Evolutionary conservation across 495 filamentous ascomycete genomes (phyloP).

Genomic region (Daldinia bambusicola): DNA sequence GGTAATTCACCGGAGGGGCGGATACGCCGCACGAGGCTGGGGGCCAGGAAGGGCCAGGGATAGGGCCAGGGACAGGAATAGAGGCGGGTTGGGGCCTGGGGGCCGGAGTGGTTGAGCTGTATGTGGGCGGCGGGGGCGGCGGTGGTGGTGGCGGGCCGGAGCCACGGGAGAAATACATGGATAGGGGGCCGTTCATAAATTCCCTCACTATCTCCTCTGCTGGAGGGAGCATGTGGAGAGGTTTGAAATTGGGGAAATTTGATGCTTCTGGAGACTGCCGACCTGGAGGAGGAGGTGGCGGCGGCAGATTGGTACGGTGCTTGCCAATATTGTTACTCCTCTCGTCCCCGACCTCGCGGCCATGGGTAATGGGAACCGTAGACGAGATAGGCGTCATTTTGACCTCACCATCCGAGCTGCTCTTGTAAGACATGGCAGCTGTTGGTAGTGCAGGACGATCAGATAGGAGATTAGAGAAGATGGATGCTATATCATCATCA

Average conservation of each 20-base stretch:
- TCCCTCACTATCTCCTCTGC: constrained; percentile 4
- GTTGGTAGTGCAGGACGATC: constrained; percentile 42
- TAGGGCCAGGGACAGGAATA: too few relatives aligned
- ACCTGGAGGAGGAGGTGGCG: constrained; percentile 13
- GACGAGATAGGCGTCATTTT: constrained; percentile 28
- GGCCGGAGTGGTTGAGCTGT: neutral
- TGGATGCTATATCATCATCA: constrained; percentile 38
- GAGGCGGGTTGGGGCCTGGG: neutral
- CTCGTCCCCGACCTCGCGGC: constrained; percentile 36
- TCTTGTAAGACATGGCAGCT: constrained; percentile 42
- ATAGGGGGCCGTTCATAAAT: neutral
- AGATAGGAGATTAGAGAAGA: constrained; percentile 41
- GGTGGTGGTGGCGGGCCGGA: neutral
- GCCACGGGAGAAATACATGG: neutral
- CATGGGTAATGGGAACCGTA: constrained; percentile 16
- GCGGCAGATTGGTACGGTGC: constrained; percentile 23
- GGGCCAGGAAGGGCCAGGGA: neutral
- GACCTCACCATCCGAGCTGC: constrained; percentile 49
- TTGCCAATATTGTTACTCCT: constrained; percentile 29
- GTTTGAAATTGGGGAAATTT: neutral
- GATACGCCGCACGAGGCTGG: neutral
- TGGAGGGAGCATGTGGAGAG: neutral
- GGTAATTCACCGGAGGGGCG: neutral
- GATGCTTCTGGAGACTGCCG: neutral
- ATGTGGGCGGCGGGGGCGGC: neutral